A percentile compares a stretch with the other conserved stretches of the same genome.
Evolutionary conservation across 2,329 filamentous ascomycete species (phyloP).

Genomic region (Chaetomium globosum): DNA sequence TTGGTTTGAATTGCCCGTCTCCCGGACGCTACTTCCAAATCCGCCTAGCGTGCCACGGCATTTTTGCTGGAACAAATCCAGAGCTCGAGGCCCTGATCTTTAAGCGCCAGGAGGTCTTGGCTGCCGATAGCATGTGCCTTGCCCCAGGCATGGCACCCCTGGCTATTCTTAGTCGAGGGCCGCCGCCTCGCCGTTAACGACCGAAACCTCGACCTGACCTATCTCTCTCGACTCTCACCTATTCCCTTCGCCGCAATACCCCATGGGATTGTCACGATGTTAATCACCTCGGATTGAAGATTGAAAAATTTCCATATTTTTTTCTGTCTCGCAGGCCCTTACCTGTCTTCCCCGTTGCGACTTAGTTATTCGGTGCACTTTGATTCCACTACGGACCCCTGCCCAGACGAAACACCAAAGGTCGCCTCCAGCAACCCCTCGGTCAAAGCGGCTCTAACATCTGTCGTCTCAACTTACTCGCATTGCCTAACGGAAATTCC

Average conservation of each 20-base stretch:
- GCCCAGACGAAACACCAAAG: constrained; percentile 46
- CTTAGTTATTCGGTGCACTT: not conserved
- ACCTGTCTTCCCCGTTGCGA: not conserved
- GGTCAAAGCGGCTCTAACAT: constrained; percentile 51
- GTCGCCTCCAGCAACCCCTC: constrained; percentile 41
- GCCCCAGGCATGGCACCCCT: not conserved
- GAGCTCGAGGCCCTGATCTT: constrained; percentile 23
- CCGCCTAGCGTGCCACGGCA: constrained; percentile 27
- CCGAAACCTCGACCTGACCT: constrained; percentile 8
- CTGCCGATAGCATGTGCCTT: constrained; percentile 7
- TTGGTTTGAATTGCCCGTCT: constrained; percentile 18
- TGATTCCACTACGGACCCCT: constrained; percentile 37
- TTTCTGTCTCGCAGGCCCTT: not conserved
- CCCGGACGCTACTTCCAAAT: constrained; percentile 15
- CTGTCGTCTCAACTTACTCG: constrained; percentile 48
- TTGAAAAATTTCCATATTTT: not conserved
- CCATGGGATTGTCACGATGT: constrained; percentile 2
- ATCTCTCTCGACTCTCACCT: constrained; percentile 14
- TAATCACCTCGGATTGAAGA: not conserved
- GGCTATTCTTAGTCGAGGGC: constrained; percentile 25
- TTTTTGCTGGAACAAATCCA: constrained; percentile 21
- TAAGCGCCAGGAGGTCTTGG: constrained; percentile 34
- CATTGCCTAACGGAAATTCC: constrained; percentile 37
- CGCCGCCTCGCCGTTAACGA: not conserved
- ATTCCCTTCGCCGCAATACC: constrained; percentile 17